phyloP scores from a whole-genome alignment of 2,329 filamentous ascomycete species.

The Penicillium thymicola region DNA sequence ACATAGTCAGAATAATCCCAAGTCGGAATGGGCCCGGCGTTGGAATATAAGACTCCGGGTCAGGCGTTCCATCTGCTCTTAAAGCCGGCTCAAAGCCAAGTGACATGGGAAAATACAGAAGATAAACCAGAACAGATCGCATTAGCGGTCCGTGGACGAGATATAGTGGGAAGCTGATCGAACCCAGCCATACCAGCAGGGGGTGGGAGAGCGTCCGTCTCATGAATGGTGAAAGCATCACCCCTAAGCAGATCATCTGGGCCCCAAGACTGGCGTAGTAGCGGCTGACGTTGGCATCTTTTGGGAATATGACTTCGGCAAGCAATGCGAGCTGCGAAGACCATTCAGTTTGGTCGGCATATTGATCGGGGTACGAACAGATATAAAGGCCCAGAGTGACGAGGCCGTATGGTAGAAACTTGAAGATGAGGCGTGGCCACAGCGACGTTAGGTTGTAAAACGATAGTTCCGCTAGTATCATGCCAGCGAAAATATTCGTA shows the following conservation, averaged over 20 bases:
- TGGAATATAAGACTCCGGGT: conserved; percentile 29
- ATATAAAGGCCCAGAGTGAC: conserved; percentile 55
- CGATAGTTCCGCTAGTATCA: conserved; percentile 58
- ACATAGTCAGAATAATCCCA: conserved; percentile 42
- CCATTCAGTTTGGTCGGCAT: conserved; percentile 54
- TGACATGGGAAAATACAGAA: conserved; percentile 51
- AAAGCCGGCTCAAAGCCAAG: conserved; percentile 16
- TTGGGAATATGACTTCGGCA: conserved; percentile 20
- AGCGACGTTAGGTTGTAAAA: conserved; percentile 48
- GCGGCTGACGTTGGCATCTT: conserved; percentile 49
- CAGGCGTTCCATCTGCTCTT: conserved; percentile 26
- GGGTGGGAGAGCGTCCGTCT: conserved; percentile 55
- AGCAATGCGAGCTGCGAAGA: conserved; percentile 35
- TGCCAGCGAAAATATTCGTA: conserved; percentile 61
- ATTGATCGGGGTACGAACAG: conserved; percentile 59
- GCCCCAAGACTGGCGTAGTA: conserved; percentile 52
- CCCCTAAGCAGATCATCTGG: conserved; percentile 49
- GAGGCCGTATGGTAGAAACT: conserved; percentile 49
- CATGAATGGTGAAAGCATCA: conserved; percentile 52
- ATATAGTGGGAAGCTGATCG: conserved; percentile 63
- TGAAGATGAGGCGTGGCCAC: conserved; percentile 39
- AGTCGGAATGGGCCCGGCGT: conserved; percentile 41
- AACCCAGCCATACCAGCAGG: conserved; percentile 60
- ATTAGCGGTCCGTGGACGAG: conserved; percentile 61
- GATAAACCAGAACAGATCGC: conserved; percentile 58